Evolutionary conservation across 345 rosid genomes (phyloP), one percentile per base, ranked within the genome.

Genomic region (Euphorbia lathyris): DNA sequence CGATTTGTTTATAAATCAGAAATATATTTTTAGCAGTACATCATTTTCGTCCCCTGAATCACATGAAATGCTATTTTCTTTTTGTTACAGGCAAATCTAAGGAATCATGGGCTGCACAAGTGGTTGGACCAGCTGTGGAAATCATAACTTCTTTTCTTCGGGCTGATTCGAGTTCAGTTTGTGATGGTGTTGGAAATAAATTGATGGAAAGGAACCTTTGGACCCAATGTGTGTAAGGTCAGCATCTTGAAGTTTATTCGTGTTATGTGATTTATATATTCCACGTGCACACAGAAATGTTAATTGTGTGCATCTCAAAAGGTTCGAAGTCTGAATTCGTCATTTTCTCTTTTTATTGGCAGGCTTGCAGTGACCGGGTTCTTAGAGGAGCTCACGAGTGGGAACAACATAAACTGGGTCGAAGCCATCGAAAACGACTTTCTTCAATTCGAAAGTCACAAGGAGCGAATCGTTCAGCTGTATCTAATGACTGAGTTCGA

Each of bases 371-470:
- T 16, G 82, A 90, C 78, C 85, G 82, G 68, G 84, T 92, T 36
- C 96, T 95, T 51, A 83, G 98, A 83, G 99, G 99, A 76, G 88
- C 79, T 27, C 88, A 90, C 25, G 98, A 95, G 58, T 95, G 99
- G 99, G 99, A 92, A 67, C 92, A 92, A 64, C 98, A 95, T 77
- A 77, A 59, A 71, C 87, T 80, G 72, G 97, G 98, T 26, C 92
- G 92, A 17, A 72, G 88, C 32, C 99, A 95, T 82, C 86, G 94
- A 45, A 95, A 90, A 80, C 85, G 96, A 67, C 60, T 76, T 66
- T 79, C 81, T 7, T 65, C 80, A 40, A 74, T 82, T 19, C 81
- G 80, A 74, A 90, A 85, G 75, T 45, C 83, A 69, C 78, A 61
- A 59, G 26, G 36, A 72, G 42, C 74, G 61, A 72, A 81, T 42